Conservation (phyloP, 1,284 basidiomycete species). For the Termitomyces sp. region DNA sequence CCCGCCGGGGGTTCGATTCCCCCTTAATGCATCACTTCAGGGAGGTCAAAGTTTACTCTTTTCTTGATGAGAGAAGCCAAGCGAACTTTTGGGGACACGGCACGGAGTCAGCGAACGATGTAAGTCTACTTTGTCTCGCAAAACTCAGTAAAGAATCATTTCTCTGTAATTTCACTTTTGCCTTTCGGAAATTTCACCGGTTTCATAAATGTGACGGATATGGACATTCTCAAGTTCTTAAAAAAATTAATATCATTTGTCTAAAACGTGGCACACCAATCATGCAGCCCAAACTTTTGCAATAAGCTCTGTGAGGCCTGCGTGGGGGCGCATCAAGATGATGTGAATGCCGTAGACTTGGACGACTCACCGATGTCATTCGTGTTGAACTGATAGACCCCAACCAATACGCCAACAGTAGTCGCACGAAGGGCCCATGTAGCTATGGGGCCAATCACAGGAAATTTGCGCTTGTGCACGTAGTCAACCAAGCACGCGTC, state of each 20-base stretch:
- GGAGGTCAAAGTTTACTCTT: no score
- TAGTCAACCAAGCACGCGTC: slow-evolving; percentile 82
- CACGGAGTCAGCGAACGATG: neutral
- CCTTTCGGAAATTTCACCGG: neutral
- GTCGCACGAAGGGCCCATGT: slow-evolving; percentile 76
- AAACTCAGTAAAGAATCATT: neutral
- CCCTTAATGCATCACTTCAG: slow-evolving; percentile 58
- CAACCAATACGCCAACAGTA: slow-evolving; percentile 84
- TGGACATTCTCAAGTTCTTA: neutral
- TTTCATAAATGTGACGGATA: neutral
- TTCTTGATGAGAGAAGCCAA: no score
- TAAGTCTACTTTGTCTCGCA: neutral
- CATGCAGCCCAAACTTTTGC: slow-evolving; percentile 21
- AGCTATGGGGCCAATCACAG: slow-evolving; percentile 61
- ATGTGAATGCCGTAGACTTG: neutral
- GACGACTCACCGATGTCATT: slow-evolving; percentile 82
- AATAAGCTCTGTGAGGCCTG: slow-evolving; percentile 21
- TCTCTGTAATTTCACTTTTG: neutral
- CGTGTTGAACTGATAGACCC: slow-evolving; percentile 96
- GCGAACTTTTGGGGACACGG: no score
- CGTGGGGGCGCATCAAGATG: neutral
- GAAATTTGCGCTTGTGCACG: slow-evolving; percentile 92
- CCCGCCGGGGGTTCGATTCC: slow-evolving; percentile 80
- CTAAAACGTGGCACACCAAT: slow-evolving; percentile 2
- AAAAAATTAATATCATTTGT: slow-evolving; percentile 1